Conservation (phyloP, 2,329 filamentous ascomycete genomes). For the Ophiostoma sp. region DNA sequence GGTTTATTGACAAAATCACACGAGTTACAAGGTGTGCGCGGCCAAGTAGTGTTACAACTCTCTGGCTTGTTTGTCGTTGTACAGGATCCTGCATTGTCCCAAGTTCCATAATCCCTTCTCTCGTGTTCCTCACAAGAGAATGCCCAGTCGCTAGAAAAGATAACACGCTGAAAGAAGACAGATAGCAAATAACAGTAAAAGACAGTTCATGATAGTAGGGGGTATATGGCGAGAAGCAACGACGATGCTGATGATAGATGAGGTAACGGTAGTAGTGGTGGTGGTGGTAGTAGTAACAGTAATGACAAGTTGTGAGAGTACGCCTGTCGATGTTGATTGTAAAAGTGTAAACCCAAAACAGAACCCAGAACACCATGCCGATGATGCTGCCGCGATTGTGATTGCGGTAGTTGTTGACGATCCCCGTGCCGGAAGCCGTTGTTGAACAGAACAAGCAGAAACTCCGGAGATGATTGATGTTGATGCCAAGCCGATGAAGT, state of each 20-base stretch:
- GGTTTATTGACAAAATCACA: no score
- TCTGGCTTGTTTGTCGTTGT: no score
- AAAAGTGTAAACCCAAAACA: background rate
- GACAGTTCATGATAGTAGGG: conserved; percentile 9
- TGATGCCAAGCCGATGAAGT: no score
- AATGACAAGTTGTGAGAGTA: conserved; percentile 6
- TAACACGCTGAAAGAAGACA: background rate
- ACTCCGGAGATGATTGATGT: background rate
- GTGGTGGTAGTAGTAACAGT: background rate
- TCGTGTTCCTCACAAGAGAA: conserved; percentile 6
- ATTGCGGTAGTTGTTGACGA: background rate
- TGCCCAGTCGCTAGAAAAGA: background rate
- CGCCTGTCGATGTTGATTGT: background rate
- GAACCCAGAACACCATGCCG: background rate
- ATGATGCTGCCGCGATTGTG: background rate
- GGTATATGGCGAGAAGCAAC: conserved; percentile 6
- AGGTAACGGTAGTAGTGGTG: background rate
- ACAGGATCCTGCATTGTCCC: no score
- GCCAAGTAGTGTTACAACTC: no score
- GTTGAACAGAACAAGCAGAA: conserved; percentile 3
- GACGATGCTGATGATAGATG: background rate
- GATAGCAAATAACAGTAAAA: conserved; percentile 1
- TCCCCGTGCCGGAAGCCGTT: background rate
- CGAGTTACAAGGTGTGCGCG: no score
- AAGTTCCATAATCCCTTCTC: no score